Evolutionary conservation across 140 eudicot species (phyloP), one percentile per base, ranked within the genome.

Genomic region (Oenanthe javanica): DNA sequence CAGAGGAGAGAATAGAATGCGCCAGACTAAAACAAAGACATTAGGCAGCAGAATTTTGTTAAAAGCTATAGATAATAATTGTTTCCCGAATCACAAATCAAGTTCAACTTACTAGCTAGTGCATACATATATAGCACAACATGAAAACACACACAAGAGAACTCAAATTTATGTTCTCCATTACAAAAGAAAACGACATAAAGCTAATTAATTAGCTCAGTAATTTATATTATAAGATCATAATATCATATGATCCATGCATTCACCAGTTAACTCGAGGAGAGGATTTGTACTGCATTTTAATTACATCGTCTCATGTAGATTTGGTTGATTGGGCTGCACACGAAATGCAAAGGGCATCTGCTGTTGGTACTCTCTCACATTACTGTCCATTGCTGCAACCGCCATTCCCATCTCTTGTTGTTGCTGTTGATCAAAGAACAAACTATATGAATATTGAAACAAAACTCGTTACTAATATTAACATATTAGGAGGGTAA

Each of bases 311-410:
- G 91, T 84, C 80, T 90, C 97, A 36, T 91, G 98, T 55, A 93
- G 83, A 84, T 93, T 91, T 3, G 98, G 98, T 84, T 93, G 98
- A 90, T 89, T 93, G 27, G 96, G 98, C 83, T 93, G 98, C 59
- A 91, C 97, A 0, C 96, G 97, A 66, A 91, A 91, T 40, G 92
- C 85, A 52, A 91, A 93, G 2, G 97, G 96, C 86, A 84, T 84
- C 77, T 91, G 91, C 36, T 76, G 76, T 21, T 85, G 87, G 78
- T 80, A 85, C 42, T 87, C 89, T 40, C 79, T 83, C 67, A 87
- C 85, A 27, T 87, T 87, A 47, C 87, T 92, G 76, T 89, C 91
- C 87, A 87, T 84, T 1, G 87, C 84, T 79, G 88, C 93, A 12
- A 67, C 73, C 10, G 46, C 42, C 73, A 67, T 67, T 48, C 8